Evolutionary conservation across 192 early-diverging fungal species (phyloP), one percentile per base, ranked within the genome.

Genomic region (Linnemannia exigua): DNA sequence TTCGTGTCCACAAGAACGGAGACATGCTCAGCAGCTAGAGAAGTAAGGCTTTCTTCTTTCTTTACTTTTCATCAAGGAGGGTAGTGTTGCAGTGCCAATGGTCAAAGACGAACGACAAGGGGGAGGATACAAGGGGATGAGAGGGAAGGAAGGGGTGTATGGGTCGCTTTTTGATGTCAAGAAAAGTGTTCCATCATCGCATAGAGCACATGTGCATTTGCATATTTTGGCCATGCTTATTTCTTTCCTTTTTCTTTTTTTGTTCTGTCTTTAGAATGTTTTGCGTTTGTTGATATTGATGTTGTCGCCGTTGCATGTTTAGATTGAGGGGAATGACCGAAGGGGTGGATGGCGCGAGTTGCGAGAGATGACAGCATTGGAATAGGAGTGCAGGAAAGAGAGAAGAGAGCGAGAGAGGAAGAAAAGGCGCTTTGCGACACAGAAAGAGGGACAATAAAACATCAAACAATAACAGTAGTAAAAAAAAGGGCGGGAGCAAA

Each of bases 351-450:
- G 36, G 37, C n/a, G 44, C 70, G n/a, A 71, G 38, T 28, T 28
- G 28, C 44, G n/a, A 71, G 37, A 48, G 70, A 72, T 33, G 44
- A 72, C 25, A 47, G 69, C 70, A 46, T 70, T 70, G 47, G 69
- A 78, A 54, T 20, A 71, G 38, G 66, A 51, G 54, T 35, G 69
- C 48, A 74, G n/a, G 54, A 74, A 74, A 31, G 31, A 31, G 44
- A 28, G n/a, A 22, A n/a, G 25, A 70, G 36, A 37, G 44, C 19
- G 47, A 33, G 69, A 68, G 63, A 67, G 71, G n/a, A 70, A 51
- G 35, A 48, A 74, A 37, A 80, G 51, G 47, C 58, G 9, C 35
- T 31, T 54, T 58, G 20, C 31, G 54, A 46, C 20, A 12, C 51
- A 44, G 25, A 25, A 44, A 44, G 41, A 44, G 41, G 41, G n/a